A percentile compares a stretch with the other conserved stretches of the same genome.
These are phyloP conservation scores for Pyrenochaeta sp. DNA, from an alignment of 2,329 filamentous ascomycete species.

Conservation along the genomic window DNA sequence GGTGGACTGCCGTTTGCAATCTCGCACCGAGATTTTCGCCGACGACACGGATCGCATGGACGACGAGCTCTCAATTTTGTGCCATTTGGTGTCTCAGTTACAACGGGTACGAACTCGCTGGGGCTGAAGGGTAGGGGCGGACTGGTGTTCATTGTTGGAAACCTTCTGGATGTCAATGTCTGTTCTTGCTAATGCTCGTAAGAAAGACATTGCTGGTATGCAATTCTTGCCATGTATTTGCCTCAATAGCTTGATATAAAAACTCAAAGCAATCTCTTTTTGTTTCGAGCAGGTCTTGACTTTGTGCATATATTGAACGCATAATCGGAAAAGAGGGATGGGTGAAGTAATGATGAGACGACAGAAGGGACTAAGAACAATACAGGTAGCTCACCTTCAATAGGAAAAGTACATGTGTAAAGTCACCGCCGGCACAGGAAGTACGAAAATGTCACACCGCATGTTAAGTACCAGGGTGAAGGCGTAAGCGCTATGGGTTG, in stretches of 20 bases:
- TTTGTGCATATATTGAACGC: too few species aligned
- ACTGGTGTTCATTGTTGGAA: conserved; percentile 21
- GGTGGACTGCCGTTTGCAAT: conserved; percentile 70
- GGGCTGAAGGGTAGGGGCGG: conserved; percentile 22
- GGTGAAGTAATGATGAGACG: not conserved
- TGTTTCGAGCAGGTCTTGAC: too few species aligned
- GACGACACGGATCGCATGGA: conserved; percentile 73
- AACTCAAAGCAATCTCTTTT: too few species aligned
- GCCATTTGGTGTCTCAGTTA: conserved; percentile 5
- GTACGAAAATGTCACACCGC: not conserved
- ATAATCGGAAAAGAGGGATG: too few species aligned
- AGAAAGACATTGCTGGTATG: too few species aligned
- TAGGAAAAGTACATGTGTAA: not conserved
- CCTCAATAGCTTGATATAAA: too few species aligned
- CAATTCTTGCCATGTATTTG: too few species aligned
- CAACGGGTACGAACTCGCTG: conserved; percentile 14
- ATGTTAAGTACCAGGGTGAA: not conserved
- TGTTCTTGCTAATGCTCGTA: too few species aligned
- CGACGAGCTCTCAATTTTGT: conserved; percentile 43
- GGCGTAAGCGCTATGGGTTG: not conserved
- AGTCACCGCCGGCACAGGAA: too few species aligned
- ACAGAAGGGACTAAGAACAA: too few species aligned
- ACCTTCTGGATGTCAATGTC: too few species aligned
- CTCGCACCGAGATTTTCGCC: conserved; percentile 72
- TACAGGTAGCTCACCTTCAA: not conserved